Percentiles rank a stretch among this genome's conserved stretches.
These are phyloP conservation scores for Podaxis rugospora DNA, from an alignment of 768 basidiomycete species.

Conservation along the genomic window DNA sequence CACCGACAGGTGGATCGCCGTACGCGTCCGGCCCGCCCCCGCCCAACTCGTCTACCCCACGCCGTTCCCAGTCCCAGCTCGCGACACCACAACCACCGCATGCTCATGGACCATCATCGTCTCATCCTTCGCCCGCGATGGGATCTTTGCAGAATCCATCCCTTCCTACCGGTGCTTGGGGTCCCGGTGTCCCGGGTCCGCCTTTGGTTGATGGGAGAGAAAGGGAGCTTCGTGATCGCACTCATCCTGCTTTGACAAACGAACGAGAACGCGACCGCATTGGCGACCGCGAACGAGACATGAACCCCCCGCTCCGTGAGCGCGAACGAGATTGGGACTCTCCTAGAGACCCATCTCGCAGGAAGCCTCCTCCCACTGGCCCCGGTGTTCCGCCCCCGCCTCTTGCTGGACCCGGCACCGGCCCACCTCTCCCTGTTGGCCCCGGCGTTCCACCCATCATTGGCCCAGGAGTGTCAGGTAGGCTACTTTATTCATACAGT, in stretches of 20 bases:
- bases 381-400: slow-evolving; percentile 6
- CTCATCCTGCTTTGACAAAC: slow-evolving; percentile 8
- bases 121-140: slow-evolving; percentile 15
- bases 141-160: slow-evolving; percentile 12
- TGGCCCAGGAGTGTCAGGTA: slow-evolving; percentile 7
- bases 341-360: not conserved
- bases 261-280: slow-evolving; percentile 9
- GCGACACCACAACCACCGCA: slow-evolving; percentile 8
- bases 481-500: not conserved
- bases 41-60: slow-evolving; percentile 4
- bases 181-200: slow-evolving; percentile 9
- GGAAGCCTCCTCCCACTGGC: slow-evolving; percentile 4
- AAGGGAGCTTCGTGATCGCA: slow-evolving; percentile 11
- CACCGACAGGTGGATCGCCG: slow-evolving; percentile 8
- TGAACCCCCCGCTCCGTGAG: slow-evolving; percentile 6
- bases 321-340: slow-evolving; percentile 8
- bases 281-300: slow-evolving; percentile 9
- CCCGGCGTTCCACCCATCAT: slow-evolving; percentile 9
- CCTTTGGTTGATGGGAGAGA: slow-evolving; percentile 8
- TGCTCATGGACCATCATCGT: slow-evolving; percentile 10
- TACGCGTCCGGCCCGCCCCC: slow-evolving; percentile 7
- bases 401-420: slow-evolving; percentile 8
- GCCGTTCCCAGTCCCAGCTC: slow-evolving; percentile 6
- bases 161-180: slow-evolving; percentile 4
- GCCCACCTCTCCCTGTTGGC: slow-evolving; percentile 6